Base-by-base conservation (phyloP, 768 basidiomycete genomes). In the Piloderma croceum region DNA sequence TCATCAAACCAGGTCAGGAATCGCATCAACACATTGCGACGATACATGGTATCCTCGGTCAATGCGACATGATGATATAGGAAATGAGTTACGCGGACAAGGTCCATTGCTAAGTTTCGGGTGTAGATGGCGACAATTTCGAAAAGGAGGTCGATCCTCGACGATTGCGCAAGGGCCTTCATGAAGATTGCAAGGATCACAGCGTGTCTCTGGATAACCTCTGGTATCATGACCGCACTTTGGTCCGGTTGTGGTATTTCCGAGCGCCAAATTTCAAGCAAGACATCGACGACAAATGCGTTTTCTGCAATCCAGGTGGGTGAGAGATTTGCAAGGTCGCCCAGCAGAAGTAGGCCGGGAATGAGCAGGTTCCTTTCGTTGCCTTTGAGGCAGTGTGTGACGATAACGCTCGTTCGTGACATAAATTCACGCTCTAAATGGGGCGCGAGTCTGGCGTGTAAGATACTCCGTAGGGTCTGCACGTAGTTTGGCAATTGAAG, bases 1-100 rank as follows among this genome's bases (percentile, higher is more conserved):
- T 84, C 78, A 35, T 77, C 76, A 61, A 93, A 94, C 79, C 92
- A 86, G 31, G 76, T 75, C 42, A 93, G 64, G 62, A 97, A 98
- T 40, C 88, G 81, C 58, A 81, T 70, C 24, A 99, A 66, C 34
- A 96, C 65, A 41, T 86, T 87, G n/a, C 89, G 79, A 29, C 85
- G 87, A 62, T 77, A 87, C 34, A 74, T 64, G 17, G 76, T 56
- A 47, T 83, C 77, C 19, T 79, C 68, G 54, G 74, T 83, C 36
- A 86, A 63, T 2, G 91, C 88, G 20, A 93, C 85, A 51, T 90
- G 85, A 10, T 73, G 67, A 54, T 91, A 94, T 3, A 99, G 74
- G 69, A 96, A 98, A 41, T 82, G 81, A 0, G 85, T 81, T 13
- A 87, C 69, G 31, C 70, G 75, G 22, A 89, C 76, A 13, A 88